A percentile compares a stretch with the other conserved stretches of the same genome.
phyloP scores from a whole-genome alignment of 106 monocot genomes.

The Platanthera zijinensis region DNA sequence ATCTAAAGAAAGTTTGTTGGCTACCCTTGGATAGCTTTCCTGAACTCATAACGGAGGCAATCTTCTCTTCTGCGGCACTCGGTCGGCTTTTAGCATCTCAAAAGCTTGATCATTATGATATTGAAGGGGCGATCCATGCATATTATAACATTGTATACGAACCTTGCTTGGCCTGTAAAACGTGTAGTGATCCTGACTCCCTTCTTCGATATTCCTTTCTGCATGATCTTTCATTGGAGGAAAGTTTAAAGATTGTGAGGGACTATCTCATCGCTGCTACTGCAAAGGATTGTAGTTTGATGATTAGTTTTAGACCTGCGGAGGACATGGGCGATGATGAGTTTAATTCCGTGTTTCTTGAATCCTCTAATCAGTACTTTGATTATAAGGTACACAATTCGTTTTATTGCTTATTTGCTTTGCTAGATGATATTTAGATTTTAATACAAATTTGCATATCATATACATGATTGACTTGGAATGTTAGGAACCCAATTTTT shows the following conservation, averaged over 20 bases:
- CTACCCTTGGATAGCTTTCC: slow-evolving; percentile 32
- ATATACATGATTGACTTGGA: no score
- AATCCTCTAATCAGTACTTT: slow-evolving; percentile 55
- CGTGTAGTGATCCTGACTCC: slow-evolving; percentile 23
- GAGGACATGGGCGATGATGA: slow-evolving; percentile 9
- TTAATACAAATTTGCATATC: no score
- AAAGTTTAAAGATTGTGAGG: slow-evolving; percentile 53
- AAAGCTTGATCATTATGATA: slow-evolving; percentile 73
- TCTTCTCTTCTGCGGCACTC: slow-evolving; percentile 38
- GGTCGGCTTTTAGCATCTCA: slow-evolving; percentile 50
- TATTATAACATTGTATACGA: slow-evolving; percentile 68
- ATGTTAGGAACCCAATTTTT: no score
- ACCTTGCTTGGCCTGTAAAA: slow-evolving; percentile 62
- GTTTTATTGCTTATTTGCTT: no score
- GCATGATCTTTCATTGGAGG: slow-evolving; percentile 58
- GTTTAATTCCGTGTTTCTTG: slow-evolving; percentile 35
- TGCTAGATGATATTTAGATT: no score
- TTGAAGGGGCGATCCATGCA: slow-evolving; percentile 84
- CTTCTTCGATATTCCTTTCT: slow-evolving; percentile 32
- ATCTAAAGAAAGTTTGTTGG: slow-evolving; percentile 24
- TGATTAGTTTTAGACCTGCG: slow-evolving; percentile 70
- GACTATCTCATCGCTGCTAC: slow-evolving; percentile 65
- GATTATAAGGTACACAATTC: slow-evolving; percentile 69
- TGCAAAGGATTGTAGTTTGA: slow-evolving; percentile 86
- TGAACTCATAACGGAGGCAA: slow-evolving; percentile 53